phyloP scores from a whole-genome alignment of 768 basidiomycete species.

The Gymnopilus dilepis region DNA sequence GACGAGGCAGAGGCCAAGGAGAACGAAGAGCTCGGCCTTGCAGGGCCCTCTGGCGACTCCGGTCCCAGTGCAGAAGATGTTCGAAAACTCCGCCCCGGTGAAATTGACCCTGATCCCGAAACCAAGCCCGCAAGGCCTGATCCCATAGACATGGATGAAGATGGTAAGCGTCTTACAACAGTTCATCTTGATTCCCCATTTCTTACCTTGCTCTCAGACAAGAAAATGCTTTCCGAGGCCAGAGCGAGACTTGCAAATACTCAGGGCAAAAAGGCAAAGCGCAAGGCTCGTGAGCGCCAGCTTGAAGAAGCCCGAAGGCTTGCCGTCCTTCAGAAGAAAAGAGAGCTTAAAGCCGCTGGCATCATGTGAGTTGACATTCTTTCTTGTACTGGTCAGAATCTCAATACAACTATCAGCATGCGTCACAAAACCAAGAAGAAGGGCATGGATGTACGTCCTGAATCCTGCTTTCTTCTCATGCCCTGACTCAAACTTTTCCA shows the following conservation, averaged over 20 bases:
- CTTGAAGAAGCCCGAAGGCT: conserved; percentile 94
- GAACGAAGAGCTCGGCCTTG: conserved; percentile 90
- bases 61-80: conserved; percentile 94
- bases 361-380: conserved; percentile 70
- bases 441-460: conserved; percentile 88
- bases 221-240: conserved; percentile 99
- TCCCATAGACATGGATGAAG: conserved; percentile 99
- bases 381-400: neutral
- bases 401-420: conserved; percentile 62
- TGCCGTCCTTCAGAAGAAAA: conserved; percentile 95
- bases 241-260: conserved; percentile 98
- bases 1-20: conserved; percentile 98
- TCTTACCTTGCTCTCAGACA: conserved; percentile 58
- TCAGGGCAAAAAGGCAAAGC: conserved; percentile 99
- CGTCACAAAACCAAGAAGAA: conserved; percentile 94
- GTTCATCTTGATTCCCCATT: neutral
- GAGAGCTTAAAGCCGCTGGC: conserved; percentile 96
- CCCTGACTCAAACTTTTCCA: neutral
- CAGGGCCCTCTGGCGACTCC: conserved; percentile 80
- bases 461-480: conserved; percentile 1
- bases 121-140: conserved; percentile 98
- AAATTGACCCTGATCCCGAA: conserved; percentile 99
- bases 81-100: conserved; percentile 87
- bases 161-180: conserved; percentile 59
- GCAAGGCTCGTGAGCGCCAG: conserved; percentile 96